Evolutionary conservation across 2,329 filamentous ascomycete genomes (phyloP).

Genomic region (Penicillium sp.): DNA sequence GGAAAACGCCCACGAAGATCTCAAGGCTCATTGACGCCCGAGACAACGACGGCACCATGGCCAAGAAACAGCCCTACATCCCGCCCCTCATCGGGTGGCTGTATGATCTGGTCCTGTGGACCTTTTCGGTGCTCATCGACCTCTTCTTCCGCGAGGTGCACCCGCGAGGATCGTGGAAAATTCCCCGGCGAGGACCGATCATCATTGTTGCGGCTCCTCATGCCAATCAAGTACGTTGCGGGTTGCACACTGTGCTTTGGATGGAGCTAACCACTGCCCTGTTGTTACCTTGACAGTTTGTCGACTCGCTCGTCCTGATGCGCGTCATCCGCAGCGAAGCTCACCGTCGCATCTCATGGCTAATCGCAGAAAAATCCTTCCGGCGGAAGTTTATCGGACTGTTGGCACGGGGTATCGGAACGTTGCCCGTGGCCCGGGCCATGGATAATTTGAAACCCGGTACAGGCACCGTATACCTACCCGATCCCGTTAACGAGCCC

Average conservation of each 20-base stretch:
- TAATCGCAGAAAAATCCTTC: slow-evolving; percentile 95
- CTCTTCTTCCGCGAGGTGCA: slow-evolving; percentile 98
- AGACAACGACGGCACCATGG: slow-evolving; percentile 27
- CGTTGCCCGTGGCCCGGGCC: slow-evolving; percentile 88
- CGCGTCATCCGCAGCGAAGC: slow-evolving; percentile 83
- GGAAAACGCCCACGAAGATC: background rate
- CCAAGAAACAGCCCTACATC: slow-evolving; percentile 37
- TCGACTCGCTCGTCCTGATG: slow-evolving; percentile 92
- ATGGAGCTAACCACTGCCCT: slow-evolving; percentile 11
- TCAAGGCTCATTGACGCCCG: slow-evolving; percentile 1
- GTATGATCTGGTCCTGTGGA: slow-evolving; percentile 52
- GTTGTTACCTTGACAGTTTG: slow-evolving; percentile 61
- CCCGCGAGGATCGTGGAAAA: slow-evolving; percentile 90
- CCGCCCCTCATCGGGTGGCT: slow-evolving; percentile 50
- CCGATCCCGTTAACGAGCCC: slow-evolving; percentile 81
- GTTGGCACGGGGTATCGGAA: slow-evolving; percentile 78
- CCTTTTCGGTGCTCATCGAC: slow-evolving; percentile 70
- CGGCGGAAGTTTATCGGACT: slow-evolving; percentile 84
- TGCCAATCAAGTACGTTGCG: slow-evolving; percentile 74
- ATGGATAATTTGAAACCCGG: slow-evolving; percentile 83
- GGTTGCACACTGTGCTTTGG: no score
- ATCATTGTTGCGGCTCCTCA: slow-evolving; percentile 96
- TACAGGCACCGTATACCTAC: slow-evolving; percentile 78
- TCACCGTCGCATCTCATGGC: slow-evolving; percentile 81
- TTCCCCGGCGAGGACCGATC: slow-evolving; percentile 81